Conservation (phyloP, 1,139 yeast species). For the Groenewaldozyma sp. region DNA sequence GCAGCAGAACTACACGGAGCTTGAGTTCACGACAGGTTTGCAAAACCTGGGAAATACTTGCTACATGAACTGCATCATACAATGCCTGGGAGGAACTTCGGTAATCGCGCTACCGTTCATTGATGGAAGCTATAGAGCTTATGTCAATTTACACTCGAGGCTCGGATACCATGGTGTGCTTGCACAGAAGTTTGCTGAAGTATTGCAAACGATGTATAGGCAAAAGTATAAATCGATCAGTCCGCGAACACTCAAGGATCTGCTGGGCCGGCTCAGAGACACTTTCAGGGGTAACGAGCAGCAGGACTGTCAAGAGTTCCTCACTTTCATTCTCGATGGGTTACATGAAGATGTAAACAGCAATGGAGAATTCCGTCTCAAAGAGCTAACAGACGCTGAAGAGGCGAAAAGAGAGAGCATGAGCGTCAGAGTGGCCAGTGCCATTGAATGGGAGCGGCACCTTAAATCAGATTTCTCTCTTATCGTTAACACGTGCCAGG, state of each 20-base stretch:
- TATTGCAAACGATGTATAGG: constrained; percentile 51
- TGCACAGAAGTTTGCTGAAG: constrained; percentile 61
- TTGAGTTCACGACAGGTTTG: constrained; percentile 45
- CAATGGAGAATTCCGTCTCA: constrained; percentile 47
- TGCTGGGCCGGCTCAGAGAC: constrained; percentile 62
- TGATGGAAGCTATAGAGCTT: constrained; percentile 53
- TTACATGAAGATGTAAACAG: constrained; percentile 84
- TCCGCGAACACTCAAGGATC: constrained; percentile 51
- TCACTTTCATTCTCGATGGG: constrained; percentile 74
- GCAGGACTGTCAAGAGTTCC: constrained; percentile 89
- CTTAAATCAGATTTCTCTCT: constrained; percentile 76
- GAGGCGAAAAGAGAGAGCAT: constrained; percentile 65
- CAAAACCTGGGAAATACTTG: constrained; percentile 86
- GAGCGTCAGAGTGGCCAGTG: constrained; percentile 77
- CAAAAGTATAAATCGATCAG: constrained; percentile 42
- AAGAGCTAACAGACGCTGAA: constrained; percentile 60
- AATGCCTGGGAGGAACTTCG: constrained; percentile 57
- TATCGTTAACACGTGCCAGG: constrained; percentile 80
- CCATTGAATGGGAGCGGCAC: constrained; percentile 93
- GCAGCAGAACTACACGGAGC: constrained; percentile 1
- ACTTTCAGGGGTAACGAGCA: constrained; percentile 71
- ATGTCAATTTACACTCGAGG: constrained; percentile 65
- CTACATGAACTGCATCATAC: constrained; percentile 85
- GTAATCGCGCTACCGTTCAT: constrained; percentile 41
- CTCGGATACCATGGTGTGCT: constrained; percentile 79